phyloP scores from a whole-genome alignment of 1,139 yeast species.

The Arxiozyma bovina region DNA sequence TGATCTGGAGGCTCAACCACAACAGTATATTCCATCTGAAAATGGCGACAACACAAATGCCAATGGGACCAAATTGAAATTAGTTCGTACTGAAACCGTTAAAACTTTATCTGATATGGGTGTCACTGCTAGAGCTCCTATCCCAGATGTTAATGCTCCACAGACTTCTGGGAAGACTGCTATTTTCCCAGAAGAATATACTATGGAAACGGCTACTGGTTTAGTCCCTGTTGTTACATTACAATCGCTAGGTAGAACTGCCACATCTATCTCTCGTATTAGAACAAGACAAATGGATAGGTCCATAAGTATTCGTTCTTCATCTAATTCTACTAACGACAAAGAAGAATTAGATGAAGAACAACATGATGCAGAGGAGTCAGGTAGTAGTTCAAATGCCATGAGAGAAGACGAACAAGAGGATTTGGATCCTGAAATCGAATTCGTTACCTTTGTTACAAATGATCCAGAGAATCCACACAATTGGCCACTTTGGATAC shows the following conservation, averaged over 20 bases:
- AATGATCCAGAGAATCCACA: slow-evolving; percentile 83
- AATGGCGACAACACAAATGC: not conserved
- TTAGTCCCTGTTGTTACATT: slow-evolving; percentile 71
- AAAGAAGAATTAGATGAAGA: slow-evolving; percentile 10
- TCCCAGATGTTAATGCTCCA: slow-evolving; percentile 55
- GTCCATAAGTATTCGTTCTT: slow-evolving; percentile 3
- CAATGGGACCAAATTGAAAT: slow-evolving; percentile 26
- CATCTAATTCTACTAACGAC: slow-evolving; percentile 6
- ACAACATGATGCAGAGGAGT: slow-evolving; percentile 14
- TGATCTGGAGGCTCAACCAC: slow-evolving; percentile 16
- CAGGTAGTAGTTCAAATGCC: not conserved
- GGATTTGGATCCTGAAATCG: slow-evolving; percentile 54
- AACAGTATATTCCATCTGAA: slow-evolving; percentile 19
- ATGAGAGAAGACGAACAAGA: slow-evolving; percentile 22
- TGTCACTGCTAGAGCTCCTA: slow-evolving; percentile 42
- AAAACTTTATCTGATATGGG: slow-evolving; percentile 60
- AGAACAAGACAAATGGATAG: slow-evolving; percentile 27
- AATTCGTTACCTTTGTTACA: slow-evolving; percentile 69
- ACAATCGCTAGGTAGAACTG: slow-evolving; percentile 54
- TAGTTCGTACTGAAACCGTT: slow-evolving; percentile 57
- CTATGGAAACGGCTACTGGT: slow-evolving; percentile 79
- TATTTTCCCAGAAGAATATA: slow-evolving; percentile 86
- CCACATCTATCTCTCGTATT: slow-evolving; percentile 33
- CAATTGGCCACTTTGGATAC: slow-evolving; percentile 55
- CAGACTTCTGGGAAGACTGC: slow-evolving; percentile 44